phyloP scores from a whole-genome alignment of 2,329 filamentous ascomycete genomes.

The Byssochlamys sp. region DNA sequence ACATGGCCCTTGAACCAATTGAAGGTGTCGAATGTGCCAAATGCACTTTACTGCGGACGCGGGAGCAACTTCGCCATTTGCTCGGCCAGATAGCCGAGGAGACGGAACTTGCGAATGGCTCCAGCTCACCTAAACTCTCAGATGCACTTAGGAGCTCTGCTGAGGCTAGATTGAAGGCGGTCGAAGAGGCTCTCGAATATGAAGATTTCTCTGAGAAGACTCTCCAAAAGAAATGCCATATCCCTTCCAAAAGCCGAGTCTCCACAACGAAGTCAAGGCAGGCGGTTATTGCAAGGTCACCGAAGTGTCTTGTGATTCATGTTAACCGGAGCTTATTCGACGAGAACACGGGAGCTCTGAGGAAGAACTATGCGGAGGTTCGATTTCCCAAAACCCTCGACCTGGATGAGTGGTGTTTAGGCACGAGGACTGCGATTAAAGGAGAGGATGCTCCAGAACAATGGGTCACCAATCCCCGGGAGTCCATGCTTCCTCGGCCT shows the following conservation, averaged over 20 bases:
- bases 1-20: conserved; percentile 74
- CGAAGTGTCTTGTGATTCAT: conserved; percentile 72
- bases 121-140: conserved; percentile 18
- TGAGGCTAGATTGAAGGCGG: conserved; percentile 50
- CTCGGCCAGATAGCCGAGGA: conserved; percentile 34
- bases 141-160: conserved; percentile 34
- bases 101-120: conserved; percentile 11
- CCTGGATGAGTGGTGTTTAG: conserved; percentile 75
- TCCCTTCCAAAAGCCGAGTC: conserved; percentile 57
- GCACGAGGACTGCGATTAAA: conserved; percentile 36
- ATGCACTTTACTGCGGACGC: conserved; percentile 63
- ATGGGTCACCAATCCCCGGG: conserved; percentile 59
- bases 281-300: conserved; percentile 71
- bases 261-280: conserved; percentile 81
- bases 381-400: conserved; percentile 66
- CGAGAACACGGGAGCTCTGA: conserved; percentile 65
- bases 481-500: conserved; percentile 62
- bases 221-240: conserved; percentile 55
- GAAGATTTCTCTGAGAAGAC: conserved; percentile 69
- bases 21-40: conserved; percentile 84
- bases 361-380: conserved; percentile 74
- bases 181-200: conserved; percentile 63
- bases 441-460: conserved; percentile 45
- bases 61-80: conserved; percentile 44
- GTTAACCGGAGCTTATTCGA: conserved; percentile 89